phyloP scores from a whole-genome alignment of 768 basidiomycete species.

The Hydnum rufescens region DNA sequence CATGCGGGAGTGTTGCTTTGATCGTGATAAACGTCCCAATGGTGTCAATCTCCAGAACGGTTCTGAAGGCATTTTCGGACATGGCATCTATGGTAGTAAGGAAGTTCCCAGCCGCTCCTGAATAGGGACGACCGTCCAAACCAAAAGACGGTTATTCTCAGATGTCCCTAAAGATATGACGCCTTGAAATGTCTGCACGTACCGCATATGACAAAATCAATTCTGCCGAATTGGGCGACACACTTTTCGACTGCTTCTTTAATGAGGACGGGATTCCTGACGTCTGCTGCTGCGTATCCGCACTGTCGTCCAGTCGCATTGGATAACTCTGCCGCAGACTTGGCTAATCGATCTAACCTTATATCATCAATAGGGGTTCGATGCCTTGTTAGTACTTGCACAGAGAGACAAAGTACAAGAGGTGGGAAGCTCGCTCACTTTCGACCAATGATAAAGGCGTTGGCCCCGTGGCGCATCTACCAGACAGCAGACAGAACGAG shows the following conservation, averaged over 20 bases:
- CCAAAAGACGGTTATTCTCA: too few species aligned
- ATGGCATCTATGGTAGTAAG: constrained; percentile 65
- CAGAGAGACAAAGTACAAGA: too few species aligned
- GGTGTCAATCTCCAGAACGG: constrained; percentile 87
- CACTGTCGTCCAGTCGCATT: constrained; percentile 47
- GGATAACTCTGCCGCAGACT: constrained; percentile 37
- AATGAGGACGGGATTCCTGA: constrained; percentile 53
- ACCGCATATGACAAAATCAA: constrained; percentile 95
- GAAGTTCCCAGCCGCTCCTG: constrained; percentile 94
- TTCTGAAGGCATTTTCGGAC: constrained; percentile 78
- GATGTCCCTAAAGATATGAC: too few species aligned
- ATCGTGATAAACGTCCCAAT: constrained; percentile 22
- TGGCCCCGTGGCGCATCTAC: constrained; percentile 69
- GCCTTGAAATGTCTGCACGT: too few species aligned
- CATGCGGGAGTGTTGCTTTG: constrained; percentile 48
- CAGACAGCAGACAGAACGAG: background rate
- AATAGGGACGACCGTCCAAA: background rate
- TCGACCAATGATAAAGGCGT: constrained; percentile 66
- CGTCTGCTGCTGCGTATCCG: constrained; percentile 59
- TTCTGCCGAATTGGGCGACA: constrained; percentile 57
- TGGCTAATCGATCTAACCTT: background rate
- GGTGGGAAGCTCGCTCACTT: constrained; percentile 33
- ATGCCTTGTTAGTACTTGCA: too few species aligned
- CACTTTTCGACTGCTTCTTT: constrained; percentile 56
- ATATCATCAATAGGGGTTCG: background rate